A percentile compares a stretch with the other conserved stretches of the same genome.
Evolutionary conservation across 2,329 filamentous ascomycete species (phyloP).

Genomic region (Furcasterigmium furcatum): DNA sequence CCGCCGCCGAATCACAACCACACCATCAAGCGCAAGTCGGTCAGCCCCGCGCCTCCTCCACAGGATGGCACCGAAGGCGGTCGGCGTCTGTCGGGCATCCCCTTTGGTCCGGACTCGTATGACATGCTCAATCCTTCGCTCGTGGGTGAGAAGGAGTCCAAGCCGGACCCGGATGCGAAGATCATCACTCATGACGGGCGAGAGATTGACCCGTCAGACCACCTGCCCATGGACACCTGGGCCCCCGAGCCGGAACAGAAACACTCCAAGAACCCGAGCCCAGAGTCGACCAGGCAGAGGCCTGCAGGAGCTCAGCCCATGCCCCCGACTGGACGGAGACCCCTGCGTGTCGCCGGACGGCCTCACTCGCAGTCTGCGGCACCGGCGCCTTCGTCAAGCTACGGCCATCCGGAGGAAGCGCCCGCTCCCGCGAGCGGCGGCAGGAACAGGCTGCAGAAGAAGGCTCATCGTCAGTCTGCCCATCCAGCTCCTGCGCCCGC

Average conservation of each 20-base stretch:
- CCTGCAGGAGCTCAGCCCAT: conserved; percentile 51
- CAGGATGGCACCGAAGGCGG: conserved; percentile 25
- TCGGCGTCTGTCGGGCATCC: conserved; percentile 57
- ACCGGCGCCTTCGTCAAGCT: conserved; percentile 24
- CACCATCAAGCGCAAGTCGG: conserved; percentile 66
- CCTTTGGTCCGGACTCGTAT: conserved; percentile 75
- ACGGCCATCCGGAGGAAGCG: conserved; percentile 22
- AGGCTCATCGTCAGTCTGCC: conserved; percentile 42
- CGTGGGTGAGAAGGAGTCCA: conserved; percentile 27
- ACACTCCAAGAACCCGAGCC: conserved; percentile 18
- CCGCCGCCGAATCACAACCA: conserved; percentile 33
- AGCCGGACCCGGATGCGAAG: conserved; percentile 55
- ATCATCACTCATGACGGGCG: conserved; percentile 74
- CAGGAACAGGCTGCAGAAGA: conserved; percentile 65
- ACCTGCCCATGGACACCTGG: conserved; percentile 74
- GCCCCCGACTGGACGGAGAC: conserved; percentile 46
- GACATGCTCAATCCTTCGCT: conserved; percentile 65
- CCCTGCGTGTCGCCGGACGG: conserved; percentile 45
- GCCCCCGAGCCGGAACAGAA: conserved; percentile 69
- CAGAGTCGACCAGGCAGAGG: conserved; percentile 35
- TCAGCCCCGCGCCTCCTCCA: conserved; percentile 64
- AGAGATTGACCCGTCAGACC: conserved; percentile 77
- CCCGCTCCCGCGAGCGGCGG: conserved; percentile 32
- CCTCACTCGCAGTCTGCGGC: conserved; percentile 44
- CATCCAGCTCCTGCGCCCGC: conserved; percentile 33